These are phyloP conservation scores for Xanthoparmelia taractica DNA, from an alignment of 495 filamentous ascomycete species.

Conservation along the genomic window DNA sequence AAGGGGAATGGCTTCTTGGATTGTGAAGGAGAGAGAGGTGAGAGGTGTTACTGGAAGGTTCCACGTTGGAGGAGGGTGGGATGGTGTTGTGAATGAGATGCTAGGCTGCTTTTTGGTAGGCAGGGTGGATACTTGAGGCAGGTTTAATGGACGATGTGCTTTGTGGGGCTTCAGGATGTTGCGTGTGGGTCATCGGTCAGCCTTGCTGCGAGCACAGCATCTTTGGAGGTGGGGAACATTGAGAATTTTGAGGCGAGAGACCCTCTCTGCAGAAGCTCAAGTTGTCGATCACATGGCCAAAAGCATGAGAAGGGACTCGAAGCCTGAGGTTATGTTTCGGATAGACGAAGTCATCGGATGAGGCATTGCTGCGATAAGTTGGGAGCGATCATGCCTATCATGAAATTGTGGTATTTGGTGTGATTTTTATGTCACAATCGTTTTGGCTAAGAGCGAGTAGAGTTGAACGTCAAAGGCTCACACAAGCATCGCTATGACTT, in stretches of 20 bases:
- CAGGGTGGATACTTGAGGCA: too few relatives aligned
- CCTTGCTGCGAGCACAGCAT: neutral
- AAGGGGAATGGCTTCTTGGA: too few relatives aligned
- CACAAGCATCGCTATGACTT: constrained; percentile 36
- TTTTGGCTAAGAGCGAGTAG: neutral
- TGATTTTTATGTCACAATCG: neutral
- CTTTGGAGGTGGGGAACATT: neutral
- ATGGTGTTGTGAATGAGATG: too few relatives aligned
- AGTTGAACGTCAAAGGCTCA: neutral
- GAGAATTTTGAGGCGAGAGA: neutral
- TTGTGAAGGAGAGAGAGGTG: too few relatives aligned
- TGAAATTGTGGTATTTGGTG: neutral
- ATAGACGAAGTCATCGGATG: too few relatives aligned
- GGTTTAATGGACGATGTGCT: too few relatives aligned
- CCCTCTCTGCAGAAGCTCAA: neutral
- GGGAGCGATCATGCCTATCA: neutral
- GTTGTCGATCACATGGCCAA: neutral
- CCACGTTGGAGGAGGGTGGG: too few relatives aligned
- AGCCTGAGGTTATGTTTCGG: neutral
- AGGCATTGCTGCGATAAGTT: too few relatives aligned
- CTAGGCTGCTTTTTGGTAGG: too few relatives aligned
- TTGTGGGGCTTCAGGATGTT: too few relatives aligned
- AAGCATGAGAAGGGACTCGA: neutral
- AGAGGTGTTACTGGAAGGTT: too few relatives aligned
- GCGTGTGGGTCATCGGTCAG: neutral